phyloP scores from a whole-genome alignment of 2,329 filamentous ascomycete species.

The Neonectria hederae region DNA sequence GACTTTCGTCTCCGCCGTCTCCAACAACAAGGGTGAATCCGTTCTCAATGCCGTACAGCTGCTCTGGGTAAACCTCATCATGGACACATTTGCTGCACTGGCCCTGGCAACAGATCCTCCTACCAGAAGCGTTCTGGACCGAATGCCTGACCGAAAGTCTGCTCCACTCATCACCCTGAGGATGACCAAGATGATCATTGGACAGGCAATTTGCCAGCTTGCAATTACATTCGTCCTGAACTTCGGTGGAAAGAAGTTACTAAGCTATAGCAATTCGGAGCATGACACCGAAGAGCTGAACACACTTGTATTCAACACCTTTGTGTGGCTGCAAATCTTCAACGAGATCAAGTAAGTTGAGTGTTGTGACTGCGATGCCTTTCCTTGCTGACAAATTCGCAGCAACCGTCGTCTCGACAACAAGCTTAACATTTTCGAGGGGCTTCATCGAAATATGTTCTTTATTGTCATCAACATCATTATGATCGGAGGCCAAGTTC shows the following conservation, averaged over 20 bases:
- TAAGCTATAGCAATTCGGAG: constrained; percentile 52
- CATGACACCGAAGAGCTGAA: constrained; percentile 52
- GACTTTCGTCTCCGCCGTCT: constrained; percentile 67
- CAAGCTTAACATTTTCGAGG: constrained; percentile 87
- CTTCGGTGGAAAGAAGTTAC: constrained; percentile 66
- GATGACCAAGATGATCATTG: constrained; percentile 74
- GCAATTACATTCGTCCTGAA: constrained; percentile 67
- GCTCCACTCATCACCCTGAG: constrained; percentile 76
- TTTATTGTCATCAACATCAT: constrained; percentile 82
- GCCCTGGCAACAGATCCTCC: constrained; percentile 72
- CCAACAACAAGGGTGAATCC: constrained; percentile 58
- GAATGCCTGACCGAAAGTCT: constrained; percentile 67
- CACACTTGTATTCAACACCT: constrained; percentile 75
- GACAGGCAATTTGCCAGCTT: constrained; percentile 69
- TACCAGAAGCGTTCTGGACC: constrained; percentile 65
- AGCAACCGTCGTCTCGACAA: constrained; percentile 78
- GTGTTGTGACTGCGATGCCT: constrained; percentile 62
- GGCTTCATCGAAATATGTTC: constrained; percentile 80
- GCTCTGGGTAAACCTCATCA: constrained; percentile 71
- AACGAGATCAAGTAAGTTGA: constrained; percentile 73
- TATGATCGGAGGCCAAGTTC: constrained; percentile 84
- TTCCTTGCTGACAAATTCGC: constrained; percentile 65
- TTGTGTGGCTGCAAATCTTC: constrained; percentile 79
- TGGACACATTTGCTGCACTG: constrained; percentile 71
- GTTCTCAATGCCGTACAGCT: constrained; percentile 69